phyloP scores from a whole-genome alignment of 2,329 filamentous ascomycete genomes.

The Fusarium secorum region DNA sequence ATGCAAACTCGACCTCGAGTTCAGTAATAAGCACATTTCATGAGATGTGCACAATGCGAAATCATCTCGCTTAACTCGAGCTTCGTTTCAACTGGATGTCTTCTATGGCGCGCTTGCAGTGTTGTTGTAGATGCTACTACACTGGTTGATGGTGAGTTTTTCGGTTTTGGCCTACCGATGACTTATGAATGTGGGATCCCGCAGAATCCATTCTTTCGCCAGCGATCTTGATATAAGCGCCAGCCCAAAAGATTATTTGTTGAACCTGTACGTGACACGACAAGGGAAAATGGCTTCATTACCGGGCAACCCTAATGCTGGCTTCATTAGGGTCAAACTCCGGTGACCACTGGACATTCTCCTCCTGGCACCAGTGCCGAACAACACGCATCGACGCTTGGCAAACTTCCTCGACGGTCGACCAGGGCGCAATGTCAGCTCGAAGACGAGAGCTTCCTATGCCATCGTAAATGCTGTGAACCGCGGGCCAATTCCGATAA shows the following conservation, averaged over 20 bases:
- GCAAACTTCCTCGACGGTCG: conserved; percentile 55
- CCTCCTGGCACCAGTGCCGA: conserved; percentile 54
- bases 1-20: background rate
- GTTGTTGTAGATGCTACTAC: background rate
- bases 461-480: conserved; percentile 45
- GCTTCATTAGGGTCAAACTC: conserved; percentile 45
- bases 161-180: background rate
- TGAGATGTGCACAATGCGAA: background rate
- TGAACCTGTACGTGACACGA: background rate
- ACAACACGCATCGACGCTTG: conserved; percentile 51
- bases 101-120: background rate
- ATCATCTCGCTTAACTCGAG: background rate
- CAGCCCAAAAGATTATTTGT: background rate
- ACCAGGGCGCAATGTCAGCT: conserved; percentile 52
- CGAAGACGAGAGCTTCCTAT: conserved; percentile 44
- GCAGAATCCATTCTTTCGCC: background rate
- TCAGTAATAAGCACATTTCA: background rate
- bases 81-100: background rate
- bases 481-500: conserved; percentile 39
- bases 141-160: background rate
- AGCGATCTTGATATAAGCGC: conserved; percentile 14
- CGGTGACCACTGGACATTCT: conserved; percentile 57
- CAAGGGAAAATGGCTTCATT: background rate
- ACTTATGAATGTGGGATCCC: background rate
- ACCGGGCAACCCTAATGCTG: conserved; percentile 23